Percentiles rank a stretch among this genome's conserved stretches.
Conservation (phyloP, 352 stramenopile species). For the Phytophthora fragariaefolia region DNA sequence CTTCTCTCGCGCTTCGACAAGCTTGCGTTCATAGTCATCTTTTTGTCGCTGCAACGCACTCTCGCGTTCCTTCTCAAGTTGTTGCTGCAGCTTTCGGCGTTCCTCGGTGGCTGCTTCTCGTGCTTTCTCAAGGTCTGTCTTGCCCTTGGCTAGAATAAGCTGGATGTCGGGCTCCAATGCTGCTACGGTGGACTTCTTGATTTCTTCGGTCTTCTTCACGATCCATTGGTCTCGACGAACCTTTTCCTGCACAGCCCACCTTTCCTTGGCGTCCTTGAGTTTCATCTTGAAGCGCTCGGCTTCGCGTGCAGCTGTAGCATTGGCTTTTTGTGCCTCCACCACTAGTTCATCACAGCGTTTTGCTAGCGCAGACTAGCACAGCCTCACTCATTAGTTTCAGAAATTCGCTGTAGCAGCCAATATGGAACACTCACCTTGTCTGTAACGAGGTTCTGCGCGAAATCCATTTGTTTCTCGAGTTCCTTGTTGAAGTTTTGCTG, state of each 20-base stretch:
- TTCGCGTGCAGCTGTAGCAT: conserved; percentile 44
- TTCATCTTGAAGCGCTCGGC: conserved; percentile 75
- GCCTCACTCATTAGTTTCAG: background rate
- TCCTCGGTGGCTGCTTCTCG: conserved; percentile 66
- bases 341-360: conserved; percentile 81
- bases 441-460: conserved; percentile 73
- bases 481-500: conserved; percentile 74
- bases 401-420: background rate
- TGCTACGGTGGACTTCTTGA: conserved; percentile 85
- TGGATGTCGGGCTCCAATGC: conserved; percentile 84
- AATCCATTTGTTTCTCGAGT: conserved; percentile 83
- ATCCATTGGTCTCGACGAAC: conserved; percentile 80
- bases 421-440: conserved; percentile 62
- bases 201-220: conserved; percentile 84
- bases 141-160: conserved; percentile 78
- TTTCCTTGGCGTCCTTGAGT: conserved; percentile 78
- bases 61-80: conserved; percentile 71
- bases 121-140: conserved; percentile 69
- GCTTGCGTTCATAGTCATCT: conserved; percentile 74
- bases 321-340: conserved; percentile 69
- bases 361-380: conserved; percentile 54
- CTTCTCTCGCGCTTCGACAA: conserved; percentile 80
- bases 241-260: conserved; percentile 77
- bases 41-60: conserved; percentile 56
- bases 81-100: conserved; percentile 53